Base-by-base conservation (phyloP, 179 eudicot species). In the Beta lomatogona region DNA sequence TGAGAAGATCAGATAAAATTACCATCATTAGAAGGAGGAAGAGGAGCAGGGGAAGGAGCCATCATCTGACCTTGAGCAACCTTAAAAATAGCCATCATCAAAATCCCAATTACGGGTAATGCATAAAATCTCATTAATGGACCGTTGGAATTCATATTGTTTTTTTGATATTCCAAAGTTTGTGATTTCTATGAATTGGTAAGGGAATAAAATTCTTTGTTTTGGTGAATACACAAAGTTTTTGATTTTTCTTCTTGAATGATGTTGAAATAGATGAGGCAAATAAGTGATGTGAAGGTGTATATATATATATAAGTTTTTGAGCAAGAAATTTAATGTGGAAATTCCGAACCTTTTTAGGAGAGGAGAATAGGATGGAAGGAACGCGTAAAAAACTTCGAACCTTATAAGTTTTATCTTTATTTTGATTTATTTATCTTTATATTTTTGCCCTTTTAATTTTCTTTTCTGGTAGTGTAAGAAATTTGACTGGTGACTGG, bases 21-120 rank as follows among this genome's bases (percentile, higher is more conserved):
- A 83, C 86, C 25, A 58, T 83, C 86, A 5, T 22, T 79, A 50
- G 85, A 45, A 61, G 86, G 73, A 54, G 71, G 73, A 69, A 45
- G 69, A 58, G 81, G 31, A 44, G 79, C 82, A 74, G 85, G 79
- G 16, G 85, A 71, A 79, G 82, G 80, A 79, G 67, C 65, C 77
- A 75, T 68, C 14, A 46, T 53, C n/a, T 83, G 86, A 6, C 58
- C 86, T 15, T 83, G 64, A 59, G 82, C 50, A 21, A 75, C 54
- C 52, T 53, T 73, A 2, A 75, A 12, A 16, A 83, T n/a, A 36
- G 72, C 69, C 80, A 83, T 83, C 0, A 83, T 59, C 16, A 83
- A 4, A 41, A 83, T 75, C 19, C 82, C 79, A 11, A 83, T 10
- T 1, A 79, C 46, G 15, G 79, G 70, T 28, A 83, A 21, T 61